phyloP scores from a whole-genome alignment of 257 asterid genomes.

The Solanum sitiens region DNA sequence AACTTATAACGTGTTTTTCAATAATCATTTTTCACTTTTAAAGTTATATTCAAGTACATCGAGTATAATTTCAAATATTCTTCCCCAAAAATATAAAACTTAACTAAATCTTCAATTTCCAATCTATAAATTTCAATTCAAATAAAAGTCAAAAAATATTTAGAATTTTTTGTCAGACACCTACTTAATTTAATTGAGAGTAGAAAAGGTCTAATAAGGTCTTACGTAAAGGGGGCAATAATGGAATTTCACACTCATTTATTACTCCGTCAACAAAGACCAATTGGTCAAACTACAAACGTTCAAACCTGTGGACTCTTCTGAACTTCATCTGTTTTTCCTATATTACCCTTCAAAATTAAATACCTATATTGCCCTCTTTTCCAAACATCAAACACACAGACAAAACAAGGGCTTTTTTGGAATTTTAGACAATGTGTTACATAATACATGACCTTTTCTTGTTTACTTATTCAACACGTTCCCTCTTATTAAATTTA shows the following conservation, averaged over 20 bases:
- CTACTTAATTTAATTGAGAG: neutral
- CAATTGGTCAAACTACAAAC: neutral
- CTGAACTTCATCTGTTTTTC: neutral
- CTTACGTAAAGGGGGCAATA: neutral
- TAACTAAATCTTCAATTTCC: too few species aligned
- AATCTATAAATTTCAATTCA: neutral
- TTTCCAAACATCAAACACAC: neutral
- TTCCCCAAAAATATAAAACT: too few species aligned
- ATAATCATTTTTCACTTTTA: neutral
- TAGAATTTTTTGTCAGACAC: neutral
- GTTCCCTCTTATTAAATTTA: neutral
- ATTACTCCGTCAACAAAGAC: neutral
- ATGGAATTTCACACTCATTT: neutral
- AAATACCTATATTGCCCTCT: neutral
- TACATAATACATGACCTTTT: neutral
- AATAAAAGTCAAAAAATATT: neutral
- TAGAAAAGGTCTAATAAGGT: neutral
- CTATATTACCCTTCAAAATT: neutral
- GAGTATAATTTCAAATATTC: too few species aligned
- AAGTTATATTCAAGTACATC: neutral
- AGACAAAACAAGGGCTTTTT: neutral
- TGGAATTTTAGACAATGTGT: neutral
- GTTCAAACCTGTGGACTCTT: neutral
- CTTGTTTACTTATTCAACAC: neutral
- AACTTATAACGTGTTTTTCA: neutral